Evolutionary conservation across 2,329 filamentous ascomycete species (phyloP).

Genomic region (Alternaria postmessia): DNA sequence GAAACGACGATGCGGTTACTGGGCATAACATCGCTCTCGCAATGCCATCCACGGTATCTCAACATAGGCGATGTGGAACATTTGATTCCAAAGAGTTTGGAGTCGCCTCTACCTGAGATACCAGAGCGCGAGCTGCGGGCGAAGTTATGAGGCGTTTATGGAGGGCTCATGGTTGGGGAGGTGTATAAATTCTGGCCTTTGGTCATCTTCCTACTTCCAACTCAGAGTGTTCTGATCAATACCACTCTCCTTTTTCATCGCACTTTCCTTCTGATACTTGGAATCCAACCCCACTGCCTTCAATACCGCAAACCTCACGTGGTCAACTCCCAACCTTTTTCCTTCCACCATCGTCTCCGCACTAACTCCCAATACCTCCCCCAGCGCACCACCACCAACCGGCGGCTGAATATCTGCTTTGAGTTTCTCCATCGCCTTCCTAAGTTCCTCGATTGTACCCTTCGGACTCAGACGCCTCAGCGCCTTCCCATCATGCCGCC

Average conservation of each 20-base stretch:
- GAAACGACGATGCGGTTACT: slow-evolving; percentile 65
- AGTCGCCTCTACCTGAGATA: background rate
- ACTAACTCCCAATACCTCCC: slow-evolving; percentile 69
- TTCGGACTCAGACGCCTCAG: slow-evolving; percentile 24
- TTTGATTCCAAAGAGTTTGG: slow-evolving; percentile 14
- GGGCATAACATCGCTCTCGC: slow-evolving; percentile 65
- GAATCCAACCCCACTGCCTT: slow-evolving; percentile 56
- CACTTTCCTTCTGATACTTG: slow-evolving; percentile 4
- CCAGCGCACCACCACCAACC: slow-evolving; percentile 54
- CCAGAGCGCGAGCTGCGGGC: background rate
- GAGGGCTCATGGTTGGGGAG: background rate
- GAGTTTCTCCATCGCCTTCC: slow-evolving; percentile 49
- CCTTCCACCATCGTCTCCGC: slow-evolving; percentile 58
- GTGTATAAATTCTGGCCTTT: accelerated
- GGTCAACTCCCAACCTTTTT: slow-evolving; percentile 66
- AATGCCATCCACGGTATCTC: slow-evolving; percentile 66
- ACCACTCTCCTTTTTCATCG: slow-evolving; percentile 1
- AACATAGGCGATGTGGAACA: slow-evolving; percentile 52
- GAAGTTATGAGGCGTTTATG: background rate
- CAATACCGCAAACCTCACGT: slow-evolving; percentile 70
- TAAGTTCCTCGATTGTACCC: slow-evolving; percentile 55
- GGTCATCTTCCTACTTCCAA: background rate
- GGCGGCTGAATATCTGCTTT: slow-evolving; percentile 46
- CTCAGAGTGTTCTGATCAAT: background rate
- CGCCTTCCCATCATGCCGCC: slow-evolving; percentile 21